Percentiles rank a stretch among this genome's conserved stretches.
Conservation (phyloP, 306 rosid species). For the Rubus parviflorus region DNA sequence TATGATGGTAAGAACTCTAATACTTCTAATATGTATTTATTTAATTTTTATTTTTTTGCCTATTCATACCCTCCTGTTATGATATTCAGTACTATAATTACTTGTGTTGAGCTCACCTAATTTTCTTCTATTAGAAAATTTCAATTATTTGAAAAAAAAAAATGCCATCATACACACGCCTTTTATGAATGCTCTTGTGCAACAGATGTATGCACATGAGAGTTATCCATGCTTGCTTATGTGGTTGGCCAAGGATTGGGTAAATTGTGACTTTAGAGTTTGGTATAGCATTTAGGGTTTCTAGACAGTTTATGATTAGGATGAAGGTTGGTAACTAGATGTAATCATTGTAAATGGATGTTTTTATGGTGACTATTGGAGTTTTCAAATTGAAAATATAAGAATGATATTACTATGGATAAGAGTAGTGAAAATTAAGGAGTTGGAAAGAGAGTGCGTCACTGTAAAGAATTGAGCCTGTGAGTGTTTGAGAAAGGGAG, state of each 20-base stretch:
- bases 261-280: background rate
- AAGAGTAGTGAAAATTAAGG: background rate
- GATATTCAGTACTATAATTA: background rate
- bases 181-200: too few species aligned
- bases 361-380: background rate
- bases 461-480: background rate
- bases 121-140: background rate
- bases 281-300: background rate
- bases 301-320: background rate
- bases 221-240: background rate
- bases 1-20: too few species aligned
- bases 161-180: too few species aligned
- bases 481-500: background rate
- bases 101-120: background rate
- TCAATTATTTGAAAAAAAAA: background rate
- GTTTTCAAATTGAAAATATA: background rate
- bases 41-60: too few species aligned
- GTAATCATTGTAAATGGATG: background rate
- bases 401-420: background rate
- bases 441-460: background rate
- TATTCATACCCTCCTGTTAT: too few species aligned
- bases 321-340: background rate
- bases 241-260: background rate
- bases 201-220: background rate
- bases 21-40: too few species aligned